These are phyloP conservation scores for Boletellus ananas DNA, from an alignment of 768 basidiomycete genomes.

Conservation along the genomic window DNA sequence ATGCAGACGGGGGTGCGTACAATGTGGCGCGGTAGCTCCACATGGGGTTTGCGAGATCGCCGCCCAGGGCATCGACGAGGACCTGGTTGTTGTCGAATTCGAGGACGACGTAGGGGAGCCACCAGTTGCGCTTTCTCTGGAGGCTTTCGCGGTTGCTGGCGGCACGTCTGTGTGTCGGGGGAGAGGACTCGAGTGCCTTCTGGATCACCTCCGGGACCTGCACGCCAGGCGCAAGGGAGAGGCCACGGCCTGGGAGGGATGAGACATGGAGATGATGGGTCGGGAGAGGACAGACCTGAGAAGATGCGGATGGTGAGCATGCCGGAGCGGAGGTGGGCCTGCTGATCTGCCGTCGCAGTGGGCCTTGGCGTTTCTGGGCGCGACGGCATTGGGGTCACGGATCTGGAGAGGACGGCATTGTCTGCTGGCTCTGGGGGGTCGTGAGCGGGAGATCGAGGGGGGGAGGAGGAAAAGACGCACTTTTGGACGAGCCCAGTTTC, in stretches of 20 bases:
- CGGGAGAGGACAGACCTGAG: slow-evolving; percentile 55
- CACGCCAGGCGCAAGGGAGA: slow-evolving; percentile 74
- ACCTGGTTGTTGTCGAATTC: slow-evolving; percentile 99
- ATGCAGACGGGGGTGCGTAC: slow-evolving; percentile 45
- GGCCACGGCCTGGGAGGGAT: slow-evolving; percentile 58
- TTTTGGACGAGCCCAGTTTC: slow-evolving; percentile 45
- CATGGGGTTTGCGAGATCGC: slow-evolving; percentile 83
- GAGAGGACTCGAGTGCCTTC: slow-evolving; percentile 65
- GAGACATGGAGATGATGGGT: slow-evolving; percentile 4
- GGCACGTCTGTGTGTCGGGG: slow-evolving; percentile 50
- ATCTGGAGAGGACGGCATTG: slow-evolving; percentile 69
- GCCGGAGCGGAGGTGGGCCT: slow-evolving; percentile 70
- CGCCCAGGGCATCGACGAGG: slow-evolving; percentile 91
- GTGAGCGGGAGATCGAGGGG: slow-evolving; percentile 3
- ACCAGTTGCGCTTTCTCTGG: slow-evolving; percentile 90
- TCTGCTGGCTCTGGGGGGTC: slow-evolving; percentile 58
- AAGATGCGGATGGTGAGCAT: slow-evolving; percentile 96
- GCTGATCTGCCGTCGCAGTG: slow-evolving; percentile 43
- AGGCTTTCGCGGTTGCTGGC: slow-evolving; percentile 84
- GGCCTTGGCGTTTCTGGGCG: slow-evolving; percentile 76
- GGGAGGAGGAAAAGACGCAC: slow-evolving; percentile 16
- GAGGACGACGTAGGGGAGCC: slow-evolving; percentile 95
- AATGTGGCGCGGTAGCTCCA: slow-evolving; percentile 98
- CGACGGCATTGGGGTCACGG: slow-evolving; percentile 77
- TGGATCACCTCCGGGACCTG: slow-evolving; percentile 82